phyloP scores from a whole-genome alignment of 1,139 yeast species.

The Ogataea hybrid region DNA sequence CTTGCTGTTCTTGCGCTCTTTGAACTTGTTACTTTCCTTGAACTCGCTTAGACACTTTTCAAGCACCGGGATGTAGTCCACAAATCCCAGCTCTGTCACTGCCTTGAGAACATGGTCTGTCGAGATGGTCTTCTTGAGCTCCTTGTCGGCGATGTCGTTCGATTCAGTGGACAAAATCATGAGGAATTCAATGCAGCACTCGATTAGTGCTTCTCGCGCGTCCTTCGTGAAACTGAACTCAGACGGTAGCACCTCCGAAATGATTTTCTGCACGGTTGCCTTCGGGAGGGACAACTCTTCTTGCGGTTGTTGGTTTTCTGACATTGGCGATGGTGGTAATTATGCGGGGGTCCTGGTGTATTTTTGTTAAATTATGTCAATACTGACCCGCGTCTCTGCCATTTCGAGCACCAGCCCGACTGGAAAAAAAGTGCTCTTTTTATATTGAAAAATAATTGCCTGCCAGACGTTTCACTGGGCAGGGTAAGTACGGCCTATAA shows the following conservation, averaged over 20 bases:
- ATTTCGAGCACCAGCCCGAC: constrained; percentile 2
- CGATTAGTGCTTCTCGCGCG: constrained; percentile 92
- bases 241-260: constrained; percentile 82
- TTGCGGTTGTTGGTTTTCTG: constrained; percentile 21
- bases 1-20: constrained; percentile 90
- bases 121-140: constrained; percentile 93
- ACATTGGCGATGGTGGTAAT: constrained; percentile 14
- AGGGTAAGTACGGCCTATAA: neutral
- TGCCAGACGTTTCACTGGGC: neutral
- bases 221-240: constrained; percentile 90
- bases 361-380: neutral
- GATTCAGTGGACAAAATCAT: constrained; percentile 93
- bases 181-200: constrained; percentile 93
- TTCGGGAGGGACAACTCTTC: constrained; percentile 36
- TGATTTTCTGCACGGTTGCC: constrained; percentile 95
- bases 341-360: neutral
- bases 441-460: constrained; percentile 2
- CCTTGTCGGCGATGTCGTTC: constrained; percentile 95
- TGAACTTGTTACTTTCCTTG: constrained; percentile 81
- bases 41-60: constrained; percentile 82
- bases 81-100: constrained; percentile 81
- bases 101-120: constrained; percentile 96
- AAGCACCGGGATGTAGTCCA: constrained; percentile 78
- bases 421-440: constrained; percentile 8
- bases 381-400: constrained; percentile 11